Evolutionary conservation across 805 yeast genomes (phyloP), one percentile per base, ranked within the genome.

Genomic region (Hermanozyma aechmeae): DNA sequence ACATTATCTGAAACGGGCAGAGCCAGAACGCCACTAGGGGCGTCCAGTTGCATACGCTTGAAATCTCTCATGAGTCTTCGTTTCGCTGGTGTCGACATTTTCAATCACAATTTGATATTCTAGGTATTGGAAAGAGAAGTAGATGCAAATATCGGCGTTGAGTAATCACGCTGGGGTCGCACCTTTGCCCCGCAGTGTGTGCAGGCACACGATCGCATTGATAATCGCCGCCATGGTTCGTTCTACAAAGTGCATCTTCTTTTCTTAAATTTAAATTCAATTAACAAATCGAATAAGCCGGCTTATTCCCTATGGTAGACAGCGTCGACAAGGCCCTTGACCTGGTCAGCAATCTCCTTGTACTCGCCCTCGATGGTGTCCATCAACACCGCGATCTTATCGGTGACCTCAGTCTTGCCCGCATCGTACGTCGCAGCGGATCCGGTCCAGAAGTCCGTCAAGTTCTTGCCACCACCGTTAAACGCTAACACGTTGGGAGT

Each of bases 31-130:
- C 98, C 98, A 18, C 94, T 92, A 15, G 98, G 96, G 9, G 97
- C 92, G 56, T 92, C 98, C 62, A 81, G 92, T 57, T 92, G 96
- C 79, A 92, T 87, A 58, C 79, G 82, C 57, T 86, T 87, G 61
- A 92, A 85, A 60, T 92, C 98, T 57, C 98, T 82, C 97, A 92
- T 92, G 48, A 92, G 75, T 64, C 98, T 77, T 75, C 96, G 81
- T 56, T 95, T 77, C n/a, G 98, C 98, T 11, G 96, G 92, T 6
- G 98, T 92, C 6, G 97, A 87, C 98, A 89, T 89, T n/a, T 16
- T 15, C 11, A 24, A 10, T 24, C 10, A 23, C 12, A 13, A 23
- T 13, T 23, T 10, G 7, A 7, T 12, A 11, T 24, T 13, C 26
- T 24, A 11, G 26, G 8, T 6, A 5, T 8, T 13, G 12, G 26